Conservation (phyloP, 305 asterid species). For the Solanum hybrid region DNA sequence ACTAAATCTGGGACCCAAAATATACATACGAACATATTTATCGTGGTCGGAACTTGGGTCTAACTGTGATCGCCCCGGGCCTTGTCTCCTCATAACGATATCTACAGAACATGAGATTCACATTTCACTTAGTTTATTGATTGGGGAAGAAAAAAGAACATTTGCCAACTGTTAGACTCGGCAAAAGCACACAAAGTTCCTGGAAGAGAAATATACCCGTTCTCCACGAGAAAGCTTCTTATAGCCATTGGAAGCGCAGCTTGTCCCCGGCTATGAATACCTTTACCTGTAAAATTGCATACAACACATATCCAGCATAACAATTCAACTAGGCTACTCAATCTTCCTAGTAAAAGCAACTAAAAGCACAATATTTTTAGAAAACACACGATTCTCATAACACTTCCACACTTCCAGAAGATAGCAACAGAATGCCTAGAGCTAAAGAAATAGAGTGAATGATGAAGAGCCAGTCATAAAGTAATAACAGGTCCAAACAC, state of each 20-base stretch:
- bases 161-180: neutral
- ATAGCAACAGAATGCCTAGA: neutral
- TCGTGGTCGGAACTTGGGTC: constrained; percentile 45
- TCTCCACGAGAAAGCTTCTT: constrained; percentile 60
- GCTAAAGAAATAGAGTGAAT: neutral
- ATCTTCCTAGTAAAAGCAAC: neutral
- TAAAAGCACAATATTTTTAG: neutral
- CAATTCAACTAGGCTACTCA: neutral
- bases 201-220: constrained; percentile 32
- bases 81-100: constrained; percentile 63
- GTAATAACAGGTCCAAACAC: neutral
- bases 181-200: neutral
- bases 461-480: neutral
- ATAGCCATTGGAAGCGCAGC: constrained; percentile 70
- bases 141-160: neutral
- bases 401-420: neutral
- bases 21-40: neutral
- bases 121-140: neutral
- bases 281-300: constrained; percentile 47
- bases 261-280: constrained; percentile 73
- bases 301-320: neutral
- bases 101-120: constrained; percentile 22
- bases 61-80: constrained; percentile 54
- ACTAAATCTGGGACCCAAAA: neutral
- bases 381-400: neutral